Evolutionary conservation across 805 yeast genomes (phyloP), one percentile per base, ranked within the genome.

Genomic region (Hanseniaspora vineae): DNA sequence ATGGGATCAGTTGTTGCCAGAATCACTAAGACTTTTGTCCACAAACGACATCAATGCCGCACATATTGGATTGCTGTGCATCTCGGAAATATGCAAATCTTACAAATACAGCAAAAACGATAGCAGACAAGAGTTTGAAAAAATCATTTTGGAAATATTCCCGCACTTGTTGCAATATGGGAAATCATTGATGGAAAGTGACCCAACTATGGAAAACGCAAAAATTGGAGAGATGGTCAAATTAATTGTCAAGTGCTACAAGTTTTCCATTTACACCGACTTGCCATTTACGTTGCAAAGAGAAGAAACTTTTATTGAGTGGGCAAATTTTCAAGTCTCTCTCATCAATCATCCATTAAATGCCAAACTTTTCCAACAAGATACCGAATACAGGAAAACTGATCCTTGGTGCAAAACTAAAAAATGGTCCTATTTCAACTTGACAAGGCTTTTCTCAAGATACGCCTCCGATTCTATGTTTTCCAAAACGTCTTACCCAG

Each of bases 381-480:
- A 37, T 15, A 3, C 40, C 17, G 43, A 40, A 18, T 51, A 59
- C 0, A 71, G 72, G 40, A 76, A 78, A 1, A 50, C 71, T 51
- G 68, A 70, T 17, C 81, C 78, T 44, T 84, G 82, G 82, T 80
- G 69, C 59, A 90, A 78, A 65, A 76, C 78, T 55, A 89, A 75
- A 67, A 92, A 90, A 62, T 90, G 97, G 97, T 77, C 94, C 0
- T 80, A 79, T 58, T 87, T 86, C 20, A 87, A 85, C 60, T 60
- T 89, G 39, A 75, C 72, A 54, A 75, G 94, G 54, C 60, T 88
- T 2, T 84, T 84, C 56, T 73, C 73, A 46, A 73, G 90, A 55
- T 88, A 83, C 58, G 86, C 82, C 1, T 74, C 84, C 0, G 63
- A 64, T 19, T 65, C 70, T 2, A 53, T 69, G 17, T 61, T 67